Base-by-base conservation (phyloP, 2,329 filamentous ascomycete species). In the Dothistroma septosporum region DNA sequence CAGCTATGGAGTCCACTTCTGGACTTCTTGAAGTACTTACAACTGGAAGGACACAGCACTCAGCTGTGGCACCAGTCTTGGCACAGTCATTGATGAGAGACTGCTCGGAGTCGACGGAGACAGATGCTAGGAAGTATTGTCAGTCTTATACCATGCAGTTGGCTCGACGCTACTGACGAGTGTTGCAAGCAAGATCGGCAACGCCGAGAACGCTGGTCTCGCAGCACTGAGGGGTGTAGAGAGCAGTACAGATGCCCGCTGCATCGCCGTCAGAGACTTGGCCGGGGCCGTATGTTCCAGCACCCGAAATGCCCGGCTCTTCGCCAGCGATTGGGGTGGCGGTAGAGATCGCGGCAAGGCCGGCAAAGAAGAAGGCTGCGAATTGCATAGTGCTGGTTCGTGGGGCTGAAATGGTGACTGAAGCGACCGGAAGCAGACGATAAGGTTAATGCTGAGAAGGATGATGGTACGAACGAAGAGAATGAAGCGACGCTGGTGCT, bases 31-130 rank as follows among this genome's bases (percentile, higher is more conserved):
- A 11, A 24, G 21, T 49, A 60, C 61, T 60, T 53, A 63, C 61
- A 10, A 60, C 41, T 6, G 61, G 61, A 11, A 58, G 44, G n/a
- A 60, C 44, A 55, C 61, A 63, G 58, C 61, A 63, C 21, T 60
- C 28, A 22, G 61, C 61, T 33, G 58, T 60, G 50, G 53, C 55
- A 41, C 58, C 58, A 52, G 50, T 44, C 28, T 50, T 41, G n/a
- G 54, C 54, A 35, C 61, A 62, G 19, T 22, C 49, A 14, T 54
- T 33, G 2, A 47, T 41, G 61, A 62, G 57, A n/a, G 55, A 37
- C 10, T 44, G 24, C 16, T 57, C 19, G 57, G 52, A 53, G n/a
- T 59, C 22, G 24, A 54, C 35, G 14, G 32, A 6, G 16, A 22
- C 22, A 24, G 41, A 21, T 46, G 53, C 54, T 60, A 19, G 4